Evolutionary conservation across 1,284 basidiomycete genomes (phyloP).

Genomic region (Ceratobasidium sp.): DNA sequence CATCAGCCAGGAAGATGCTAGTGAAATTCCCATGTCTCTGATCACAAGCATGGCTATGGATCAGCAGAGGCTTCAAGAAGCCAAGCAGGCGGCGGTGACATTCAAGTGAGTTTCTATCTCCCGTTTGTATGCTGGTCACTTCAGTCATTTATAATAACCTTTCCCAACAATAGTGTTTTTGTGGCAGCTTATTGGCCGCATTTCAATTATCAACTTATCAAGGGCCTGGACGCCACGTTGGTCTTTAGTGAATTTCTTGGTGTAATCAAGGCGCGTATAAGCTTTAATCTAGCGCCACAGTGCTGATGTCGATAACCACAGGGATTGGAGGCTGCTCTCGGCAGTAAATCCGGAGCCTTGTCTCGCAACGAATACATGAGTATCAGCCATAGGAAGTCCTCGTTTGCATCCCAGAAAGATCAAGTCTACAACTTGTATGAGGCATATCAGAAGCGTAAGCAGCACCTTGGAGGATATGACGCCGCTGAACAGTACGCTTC

Average conservation of each 20-base stretch:
- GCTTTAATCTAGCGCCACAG: too few relatives aligned
- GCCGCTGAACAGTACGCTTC: constrained; percentile 63
- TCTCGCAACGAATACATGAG: constrained; percentile 55
- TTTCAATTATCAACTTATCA: constrained; percentile 61
- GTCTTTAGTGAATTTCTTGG: constrained; percentile 71
- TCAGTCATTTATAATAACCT: neutral
- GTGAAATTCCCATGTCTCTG: too few relatives aligned
- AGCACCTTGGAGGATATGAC: constrained; percentile 59
- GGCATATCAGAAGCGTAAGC: constrained; percentile 59
- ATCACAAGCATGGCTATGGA: too few relatives aligned
- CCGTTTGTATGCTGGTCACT: too few relatives aligned
- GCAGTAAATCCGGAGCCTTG: constrained; percentile 51
- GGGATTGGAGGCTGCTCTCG: constrained; percentile 63
- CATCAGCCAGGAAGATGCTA: too few relatives aligned
- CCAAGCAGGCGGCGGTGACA: constrained; percentile 3
- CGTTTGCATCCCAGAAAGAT: constrained; percentile 59
- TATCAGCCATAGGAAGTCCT: constrained; percentile 59
- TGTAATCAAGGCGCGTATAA: too few relatives aligned
- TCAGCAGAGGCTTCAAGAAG: too few relatives aligned
- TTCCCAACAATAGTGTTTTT: too few relatives aligned
- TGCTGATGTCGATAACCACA: too few relatives aligned
- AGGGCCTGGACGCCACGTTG: constrained; percentile 61
- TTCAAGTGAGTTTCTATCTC: neutral
- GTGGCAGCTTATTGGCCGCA: constrained; percentile 77
- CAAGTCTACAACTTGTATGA: constrained; percentile 63